A percentile compares a stretch with the other conserved stretches of the same genome.
Conservation (phyloP, 1,139 yeast species). For the Geotrichum cucujoidarum region DNA sequence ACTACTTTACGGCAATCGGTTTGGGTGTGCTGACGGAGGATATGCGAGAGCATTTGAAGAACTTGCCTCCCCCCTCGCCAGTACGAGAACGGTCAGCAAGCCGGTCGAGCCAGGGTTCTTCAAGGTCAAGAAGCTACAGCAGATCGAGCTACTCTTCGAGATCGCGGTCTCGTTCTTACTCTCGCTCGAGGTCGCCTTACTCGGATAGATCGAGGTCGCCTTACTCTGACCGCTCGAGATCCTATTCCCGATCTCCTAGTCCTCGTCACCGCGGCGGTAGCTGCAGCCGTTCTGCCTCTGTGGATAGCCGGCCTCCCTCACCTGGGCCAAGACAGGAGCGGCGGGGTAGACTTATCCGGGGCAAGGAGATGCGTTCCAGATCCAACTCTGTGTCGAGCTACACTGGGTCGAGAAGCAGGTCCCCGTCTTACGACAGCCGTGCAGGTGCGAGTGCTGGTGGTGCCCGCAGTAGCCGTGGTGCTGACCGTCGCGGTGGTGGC, state of each 20-base stretch:
- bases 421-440: constrained; percentile 6
- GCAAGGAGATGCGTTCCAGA: constrained; percentile 1
- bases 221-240: constrained; percentile 21
- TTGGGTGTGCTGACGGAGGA: constrained; percentile 76
- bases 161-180: constrained; percentile 24
- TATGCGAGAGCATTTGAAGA: constrained; percentile 58
- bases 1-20: constrained; percentile 90
- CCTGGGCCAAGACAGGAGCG: constrained; percentile 5
- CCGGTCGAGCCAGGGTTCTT: neutral
- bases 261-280: constrained; percentile 2
- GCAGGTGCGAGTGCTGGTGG: too few species aligned
- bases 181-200: constrained; percentile 16
- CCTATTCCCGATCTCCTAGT: constrained; percentile 6
- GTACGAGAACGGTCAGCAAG: constrained; percentile 18
- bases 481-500: too few species aligned
- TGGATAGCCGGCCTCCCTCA: neutral
- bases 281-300: neutral
- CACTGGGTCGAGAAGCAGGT: constrained; percentile 1
- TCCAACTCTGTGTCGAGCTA: neutral
- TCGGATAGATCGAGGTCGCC: constrained; percentile 16
- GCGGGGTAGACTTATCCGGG: constrained; percentile 12
- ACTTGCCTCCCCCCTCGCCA: constrained; percentile 33
- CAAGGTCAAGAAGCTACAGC: constrained; percentile 8
- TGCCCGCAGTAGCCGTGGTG: too few species aligned
- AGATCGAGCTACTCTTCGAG: constrained; percentile 18